phyloP scores from a whole-genome alignment of 345 rosid species.

The Salix viminalis region DNA sequence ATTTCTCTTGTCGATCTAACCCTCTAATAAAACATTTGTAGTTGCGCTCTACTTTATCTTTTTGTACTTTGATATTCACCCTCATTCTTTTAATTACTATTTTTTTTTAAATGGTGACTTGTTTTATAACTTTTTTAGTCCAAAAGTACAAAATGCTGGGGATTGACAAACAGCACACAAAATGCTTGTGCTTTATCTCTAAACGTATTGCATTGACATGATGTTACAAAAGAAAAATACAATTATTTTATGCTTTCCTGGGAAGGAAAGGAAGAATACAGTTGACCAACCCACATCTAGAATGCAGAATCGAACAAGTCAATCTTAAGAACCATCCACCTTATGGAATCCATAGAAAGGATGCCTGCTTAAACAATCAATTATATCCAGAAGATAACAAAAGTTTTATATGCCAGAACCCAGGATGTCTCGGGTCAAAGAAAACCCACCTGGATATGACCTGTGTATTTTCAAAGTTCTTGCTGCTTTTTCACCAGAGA shows the following conservation, averaged over 20 bases:
- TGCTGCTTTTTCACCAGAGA: slow-evolving; percentile 22
- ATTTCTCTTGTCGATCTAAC: no score
- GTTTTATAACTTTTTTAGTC: no score
- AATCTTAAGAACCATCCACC: background rate
- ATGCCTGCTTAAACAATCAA: background rate
- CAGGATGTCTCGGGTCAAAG: slow-evolving; percentile 44
- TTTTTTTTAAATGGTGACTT: no score
- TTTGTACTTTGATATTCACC: no score
- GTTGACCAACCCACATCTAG: background rate
- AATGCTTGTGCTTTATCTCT: background rate
- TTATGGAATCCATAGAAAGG: background rate
- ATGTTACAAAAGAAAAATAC: background rate
- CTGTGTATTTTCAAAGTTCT: slow-evolving; percentile 46
- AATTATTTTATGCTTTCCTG: background rate
- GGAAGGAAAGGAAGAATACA: background rate
- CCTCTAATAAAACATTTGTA: no score
- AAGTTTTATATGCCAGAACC: background rate
- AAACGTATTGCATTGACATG: background rate
- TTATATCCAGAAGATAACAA: background rate
- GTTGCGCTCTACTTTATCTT: no score
- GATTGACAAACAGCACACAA: no score
- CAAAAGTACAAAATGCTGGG: no score
- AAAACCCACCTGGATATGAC: slow-evolving; percentile 60
- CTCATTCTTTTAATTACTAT: no score
- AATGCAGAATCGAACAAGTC: background rate